A percentile compares a stretch with the other conserved stretches of the same genome.
Evolutionary conservation across 2,329 filamentous ascomycete genomes (phyloP).

Genomic region (Microsporum canis): DNA sequence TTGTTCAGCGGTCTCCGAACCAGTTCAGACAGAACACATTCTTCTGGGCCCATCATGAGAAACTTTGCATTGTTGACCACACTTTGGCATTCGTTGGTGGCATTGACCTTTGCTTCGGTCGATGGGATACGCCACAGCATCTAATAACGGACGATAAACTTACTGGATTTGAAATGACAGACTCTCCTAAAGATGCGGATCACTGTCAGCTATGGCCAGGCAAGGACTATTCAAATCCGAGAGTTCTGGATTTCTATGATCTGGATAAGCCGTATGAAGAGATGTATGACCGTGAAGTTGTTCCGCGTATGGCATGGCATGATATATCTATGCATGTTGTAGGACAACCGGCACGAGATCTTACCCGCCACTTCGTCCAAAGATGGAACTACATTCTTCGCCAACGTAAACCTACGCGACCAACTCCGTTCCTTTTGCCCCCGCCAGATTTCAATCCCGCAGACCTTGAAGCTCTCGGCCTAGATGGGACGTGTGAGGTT

Average conservation of each 20-base stretch:
- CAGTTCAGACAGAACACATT: conserved; percentile 99
- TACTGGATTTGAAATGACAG: conserved; percentile 54
- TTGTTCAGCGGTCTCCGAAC: conserved; percentile 90
- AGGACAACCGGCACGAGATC: conserved; percentile 81
- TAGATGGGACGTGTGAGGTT: conserved; percentile 90
- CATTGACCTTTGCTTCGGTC: conserved; percentile 86
- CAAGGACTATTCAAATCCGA: conserved; percentile 97
- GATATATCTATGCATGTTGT: conserved; percentile 85
- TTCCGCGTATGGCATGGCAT: conserved; percentile 96
- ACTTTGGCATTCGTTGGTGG: conserved; percentile 89
- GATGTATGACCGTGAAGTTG: conserved; percentile 84
- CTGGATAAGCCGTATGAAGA: conserved; percentile 90
- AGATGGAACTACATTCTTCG: conserved; percentile 95
- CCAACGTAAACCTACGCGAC: conserved; percentile 82
- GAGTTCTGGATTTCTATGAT: conserved; percentile 88
- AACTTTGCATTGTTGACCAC: conserved; percentile 92
- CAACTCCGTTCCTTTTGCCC: conserved; percentile 83
- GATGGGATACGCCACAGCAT: conserved; percentile 85
- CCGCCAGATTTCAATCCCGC: conserved; percentile 81
- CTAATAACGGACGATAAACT: conserved; percentile 78
- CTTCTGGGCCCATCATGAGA: conserved; percentile 98
- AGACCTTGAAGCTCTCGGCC: conserved; percentile 75
- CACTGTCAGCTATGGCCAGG: conserved; percentile 92
- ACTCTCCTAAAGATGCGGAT: conserved; percentile 65
- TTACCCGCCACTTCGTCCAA: conserved; percentile 88